Evolutionary conservation across 2,329 filamentous ascomycete genomes (phyloP).

Genomic region (Bipolaris zeicola): DNA sequence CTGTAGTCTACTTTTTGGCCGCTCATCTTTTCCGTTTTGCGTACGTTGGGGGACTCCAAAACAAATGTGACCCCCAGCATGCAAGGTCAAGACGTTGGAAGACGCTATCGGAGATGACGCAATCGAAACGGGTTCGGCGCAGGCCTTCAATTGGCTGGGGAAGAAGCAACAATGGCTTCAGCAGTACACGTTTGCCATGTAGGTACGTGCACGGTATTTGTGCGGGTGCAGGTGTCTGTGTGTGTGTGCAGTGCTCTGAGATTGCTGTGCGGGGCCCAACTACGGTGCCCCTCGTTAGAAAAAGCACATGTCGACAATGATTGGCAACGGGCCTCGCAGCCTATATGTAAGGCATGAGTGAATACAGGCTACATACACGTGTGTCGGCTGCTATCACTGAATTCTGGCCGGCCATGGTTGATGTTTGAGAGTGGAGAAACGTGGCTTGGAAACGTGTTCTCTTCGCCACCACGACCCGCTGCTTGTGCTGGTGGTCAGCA

Average conservation of each 20-base stretch:
- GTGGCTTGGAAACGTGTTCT: neutral
- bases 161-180: slow-evolving; percentile 1
- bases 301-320: neutral
- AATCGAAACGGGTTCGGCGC: slow-evolving; percentile 1
- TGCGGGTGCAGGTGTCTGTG: neutral
- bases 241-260: neutral
- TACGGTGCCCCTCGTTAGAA: neutral
- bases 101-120: slow-evolving; percentile 6
- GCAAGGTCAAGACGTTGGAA: neutral
- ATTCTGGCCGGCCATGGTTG: neutral
- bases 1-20: slow-evolving; percentile 69
- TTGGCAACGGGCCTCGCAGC: neutral
- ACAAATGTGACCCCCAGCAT: neutral
- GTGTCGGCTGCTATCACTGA: neutral
- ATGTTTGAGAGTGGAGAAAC: neutral
- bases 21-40: slow-evolving; percentile 25
- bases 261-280: slow-evolving; percentile 1
- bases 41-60: slow-evolving; percentile 39
- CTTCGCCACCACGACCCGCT: neutral
- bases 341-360: too few species aligned
- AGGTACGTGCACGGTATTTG: neutral
- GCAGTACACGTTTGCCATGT: neutral
- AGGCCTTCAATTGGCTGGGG: slow-evolving; percentile 1
- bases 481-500: neutral
- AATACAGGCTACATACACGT: too few species aligned